phyloP scores from a whole-genome alignment of 257 asterid genomes.

The Fraxinus cuspidata region DNA sequence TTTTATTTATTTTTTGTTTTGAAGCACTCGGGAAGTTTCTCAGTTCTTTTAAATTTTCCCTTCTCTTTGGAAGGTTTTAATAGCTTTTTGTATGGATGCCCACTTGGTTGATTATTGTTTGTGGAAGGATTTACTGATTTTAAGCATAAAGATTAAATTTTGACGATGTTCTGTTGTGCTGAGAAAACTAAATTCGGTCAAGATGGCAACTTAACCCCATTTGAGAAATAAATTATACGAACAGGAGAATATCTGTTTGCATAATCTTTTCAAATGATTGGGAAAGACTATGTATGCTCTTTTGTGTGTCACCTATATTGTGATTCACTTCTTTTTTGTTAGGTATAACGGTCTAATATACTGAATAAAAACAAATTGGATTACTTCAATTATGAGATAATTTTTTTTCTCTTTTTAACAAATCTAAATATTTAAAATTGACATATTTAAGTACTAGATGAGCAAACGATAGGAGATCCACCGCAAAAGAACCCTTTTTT shows the following conservation, averaged over 20 bases:
- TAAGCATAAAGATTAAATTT: not conserved
- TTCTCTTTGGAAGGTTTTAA: not conserved
- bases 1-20: too few species aligned
- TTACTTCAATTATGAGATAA: not conserved
- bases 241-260: not conserved
- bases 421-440: not conserved
- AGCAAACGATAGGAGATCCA: not conserved
- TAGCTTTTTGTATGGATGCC: slow-evolving; percentile 4
- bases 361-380: not conserved
- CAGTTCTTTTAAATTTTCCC: not conserved
- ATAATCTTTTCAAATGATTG: not conserved
- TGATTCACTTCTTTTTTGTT: not conserved
- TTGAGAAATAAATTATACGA: not conserved
- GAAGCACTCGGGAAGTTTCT: not conserved
- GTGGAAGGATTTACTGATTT: not conserved
- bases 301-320: not conserved
- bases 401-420: not conserved
- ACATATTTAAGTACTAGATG: not conserved
- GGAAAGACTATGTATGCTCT: not conserved
- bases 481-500: not conserved
- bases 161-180: not conserved
- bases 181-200: not conserved
- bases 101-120: not conserved
- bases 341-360: not conserved
- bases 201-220: not conserved